Evolutionary conservation across 2,329 filamentous ascomycete species (phyloP), one percentile per base, ranked within the genome.

Genomic region (Microsporum canis): DNA sequence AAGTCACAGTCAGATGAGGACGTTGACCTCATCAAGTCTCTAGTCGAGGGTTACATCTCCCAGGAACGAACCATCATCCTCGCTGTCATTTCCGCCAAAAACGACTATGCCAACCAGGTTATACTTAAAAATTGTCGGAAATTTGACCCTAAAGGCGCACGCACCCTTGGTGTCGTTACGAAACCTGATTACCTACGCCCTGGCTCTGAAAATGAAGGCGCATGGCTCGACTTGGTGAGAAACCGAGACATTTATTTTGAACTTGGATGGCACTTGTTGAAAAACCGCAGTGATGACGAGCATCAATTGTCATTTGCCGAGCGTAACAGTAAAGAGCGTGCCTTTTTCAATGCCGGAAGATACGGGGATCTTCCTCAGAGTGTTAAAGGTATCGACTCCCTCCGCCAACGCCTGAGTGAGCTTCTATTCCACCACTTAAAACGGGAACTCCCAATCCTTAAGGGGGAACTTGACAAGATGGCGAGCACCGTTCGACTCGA

Each of bases 31-130:
- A 56, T 61, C 14, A 36, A 39, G 34, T 33, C 38, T 1, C 60
- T 65, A n/a, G 61, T 65, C n/a, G 45, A 56, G 2, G 5, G 14
- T 2, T 88, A 88, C 65, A 84, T 88, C 76, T 67, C 67, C 17
- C 76, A 80, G 34, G 67, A 73, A 12, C 76, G 82, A 12, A 85
- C 77, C 65, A 82, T 87, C 59, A 83, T 86, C 0, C 71, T 86
- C 0, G 79, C 81, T 0, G 75, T 84, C 0, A 71, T 84, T 1
- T 74, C 77, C 0, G 81, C 80, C 0, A 78, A 75, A 39, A 72
- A 73, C 14, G 77, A 83, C 45, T 75, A 78, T 64, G 80, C 81
- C 3, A 80, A 83, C 41, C 85, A 88, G 65, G 73, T 77, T 7
- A 79, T 88, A 3, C 71, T 83, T 0, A 75, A 80, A 36, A 43